A percentile compares a stretch with the other conserved stretches of the same genome.
phyloP scores from a whole-genome alignment of 768 basidiomycete species.

The Termitomyces sp. region DNA sequence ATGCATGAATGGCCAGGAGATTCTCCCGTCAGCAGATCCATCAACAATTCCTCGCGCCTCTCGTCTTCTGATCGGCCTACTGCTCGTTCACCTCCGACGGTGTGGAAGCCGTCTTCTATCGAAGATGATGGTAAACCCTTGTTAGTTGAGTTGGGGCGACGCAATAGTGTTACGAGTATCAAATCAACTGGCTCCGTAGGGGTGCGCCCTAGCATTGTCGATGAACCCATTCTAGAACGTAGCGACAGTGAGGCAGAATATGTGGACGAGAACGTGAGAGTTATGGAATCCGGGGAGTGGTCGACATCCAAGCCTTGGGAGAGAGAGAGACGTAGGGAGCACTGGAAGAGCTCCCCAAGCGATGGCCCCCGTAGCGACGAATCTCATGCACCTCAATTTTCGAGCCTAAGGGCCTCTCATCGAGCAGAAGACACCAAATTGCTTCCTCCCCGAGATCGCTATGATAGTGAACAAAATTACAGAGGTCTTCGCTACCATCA shows the following conservation, averaged over 20 bases:
- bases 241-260: slow-evolving; percentile 18
- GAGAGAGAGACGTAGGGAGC: slow-evolving; percentile 16
- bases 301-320: slow-evolving; percentile 11
- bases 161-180: slow-evolving; percentile 44
- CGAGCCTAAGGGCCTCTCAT: slow-evolving; percentile 4
- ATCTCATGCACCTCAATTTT: background rate
- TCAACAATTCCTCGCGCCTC: slow-evolving; percentile 8
- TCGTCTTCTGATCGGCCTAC: slow-evolving; percentile 25
- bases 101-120: slow-evolving; percentile 45
- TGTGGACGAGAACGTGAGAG: slow-evolving; percentile 1
- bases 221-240: slow-evolving; percentile 34
- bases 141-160: slow-evolving; percentile 31
- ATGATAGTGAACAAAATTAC: slow-evolving; percentile 7
- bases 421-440: slow-evolving; percentile 8
- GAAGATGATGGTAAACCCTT: slow-evolving; percentile 41
- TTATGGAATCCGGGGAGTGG: slow-evolving; percentile 7
- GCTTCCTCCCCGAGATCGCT: slow-evolving; percentile 5
- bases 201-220: slow-evolving; percentile 33
- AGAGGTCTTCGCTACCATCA: slow-evolving; percentile 6
- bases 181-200: slow-evolving; percentile 36
- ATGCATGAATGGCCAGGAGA: background rate
- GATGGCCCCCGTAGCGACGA: slow-evolving; percentile 13
- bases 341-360: slow-evolving; percentile 15
- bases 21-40: slow-evolving; percentile 5
- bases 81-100: slow-evolving; percentile 28